phyloP scores from a whole-genome alignment of 1,284 basidiomycete genomes.

The Ceratobasidium papillatum region DNA sequence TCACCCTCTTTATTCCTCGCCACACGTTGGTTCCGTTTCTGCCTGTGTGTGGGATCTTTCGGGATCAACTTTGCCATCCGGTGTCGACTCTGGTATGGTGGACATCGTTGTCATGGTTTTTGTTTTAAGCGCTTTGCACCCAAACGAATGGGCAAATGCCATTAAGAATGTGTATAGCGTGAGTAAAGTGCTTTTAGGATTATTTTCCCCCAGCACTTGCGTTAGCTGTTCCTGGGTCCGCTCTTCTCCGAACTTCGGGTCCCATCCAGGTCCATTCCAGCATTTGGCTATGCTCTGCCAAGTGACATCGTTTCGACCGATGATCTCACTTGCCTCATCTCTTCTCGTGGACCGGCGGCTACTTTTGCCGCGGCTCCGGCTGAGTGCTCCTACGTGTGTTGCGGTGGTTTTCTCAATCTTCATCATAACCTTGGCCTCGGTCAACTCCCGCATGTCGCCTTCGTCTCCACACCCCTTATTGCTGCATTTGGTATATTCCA shows the following conservation, averaged over 20 bases:
- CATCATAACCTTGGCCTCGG: not conserved
- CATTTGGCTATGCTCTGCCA: not conserved
- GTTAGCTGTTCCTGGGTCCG: not conserved
- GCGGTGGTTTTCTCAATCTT: not conserved
- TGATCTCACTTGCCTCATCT: conserved; percentile 1
- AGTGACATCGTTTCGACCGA: not conserved
- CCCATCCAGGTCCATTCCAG: not conserved
- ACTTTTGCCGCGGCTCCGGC: not conserved
- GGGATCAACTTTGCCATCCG: conserved; percentile 68
- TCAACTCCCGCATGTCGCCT: not conserved
- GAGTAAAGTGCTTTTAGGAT: too few relatives aligned
- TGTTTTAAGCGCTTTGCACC: conserved; percentile 93
- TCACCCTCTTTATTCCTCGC: conserved; percentile 74
- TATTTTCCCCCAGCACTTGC: too few relatives aligned
- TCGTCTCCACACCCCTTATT: not conserved
- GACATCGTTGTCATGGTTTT: conserved; percentile 95
- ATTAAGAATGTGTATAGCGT: conserved; percentile 85
- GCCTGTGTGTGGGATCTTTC: conserved; percentile 94
- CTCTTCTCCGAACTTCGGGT: not conserved
- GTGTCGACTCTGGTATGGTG: conserved; percentile 70
- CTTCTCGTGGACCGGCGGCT: conserved; percentile 5
- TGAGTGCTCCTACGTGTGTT: not conserved
- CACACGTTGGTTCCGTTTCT: conserved; percentile 74
- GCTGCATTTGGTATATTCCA: not conserved
- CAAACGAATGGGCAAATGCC: conserved; percentile 89